A percentile compares a stretch with the other conserved stretches of the same genome.
phyloP scores from a whole-genome alignment of 495 filamentous ascomycete genomes.

The Pyrenopolyporus hunteri region DNA sequence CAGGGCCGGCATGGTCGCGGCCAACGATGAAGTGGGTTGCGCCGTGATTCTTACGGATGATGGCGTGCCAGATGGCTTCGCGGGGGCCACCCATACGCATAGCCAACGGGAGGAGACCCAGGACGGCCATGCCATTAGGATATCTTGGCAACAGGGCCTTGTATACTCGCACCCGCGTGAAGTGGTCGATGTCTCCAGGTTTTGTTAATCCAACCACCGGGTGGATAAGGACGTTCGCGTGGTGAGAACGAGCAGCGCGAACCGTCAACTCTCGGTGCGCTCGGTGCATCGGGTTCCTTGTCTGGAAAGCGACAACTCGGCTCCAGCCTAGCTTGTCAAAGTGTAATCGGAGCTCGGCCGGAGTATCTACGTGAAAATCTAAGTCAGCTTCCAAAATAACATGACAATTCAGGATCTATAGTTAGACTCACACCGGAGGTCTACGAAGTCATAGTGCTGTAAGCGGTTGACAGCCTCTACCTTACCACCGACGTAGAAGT shows the following conservation, averaged over 20 bases:
- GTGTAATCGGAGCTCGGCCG: conserved; percentile 91
- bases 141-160: conserved; percentile 95
- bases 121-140: conserved; percentile 98
- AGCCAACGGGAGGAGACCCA: conserved; percentile 91
- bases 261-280: conserved; percentile 97
- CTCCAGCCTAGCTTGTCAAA: conserved; percentile 99
- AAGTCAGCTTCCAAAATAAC: conserved; percentile 16
- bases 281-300: conserved; percentile 97
- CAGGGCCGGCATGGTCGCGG: conserved; percentile 95
- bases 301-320: conserved; percentile 97
- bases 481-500: conserved; percentile 95
- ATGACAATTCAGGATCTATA: background rate
- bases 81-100: conserved; percentile 99
- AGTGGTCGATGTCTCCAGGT: conserved; percentile 99
- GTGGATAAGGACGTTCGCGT: conserved; percentile 98
- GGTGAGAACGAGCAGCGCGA: conserved; percentile 89
- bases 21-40: conserved; percentile 99
- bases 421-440: conserved; percentile 75
- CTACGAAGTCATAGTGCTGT: conserved; percentile 99
- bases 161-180: conserved; percentile 98
- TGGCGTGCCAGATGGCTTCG: conserved; percentile 99
- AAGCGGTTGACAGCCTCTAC: conserved; percentile 91
- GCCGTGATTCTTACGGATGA: conserved; percentile 99
- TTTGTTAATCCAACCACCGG: conserved; percentile 98
- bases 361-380: conserved; percentile 67